phyloP scores from a whole-genome alignment of 192 early-diverging fungal species.

The Coemansia sp. region DNA sequence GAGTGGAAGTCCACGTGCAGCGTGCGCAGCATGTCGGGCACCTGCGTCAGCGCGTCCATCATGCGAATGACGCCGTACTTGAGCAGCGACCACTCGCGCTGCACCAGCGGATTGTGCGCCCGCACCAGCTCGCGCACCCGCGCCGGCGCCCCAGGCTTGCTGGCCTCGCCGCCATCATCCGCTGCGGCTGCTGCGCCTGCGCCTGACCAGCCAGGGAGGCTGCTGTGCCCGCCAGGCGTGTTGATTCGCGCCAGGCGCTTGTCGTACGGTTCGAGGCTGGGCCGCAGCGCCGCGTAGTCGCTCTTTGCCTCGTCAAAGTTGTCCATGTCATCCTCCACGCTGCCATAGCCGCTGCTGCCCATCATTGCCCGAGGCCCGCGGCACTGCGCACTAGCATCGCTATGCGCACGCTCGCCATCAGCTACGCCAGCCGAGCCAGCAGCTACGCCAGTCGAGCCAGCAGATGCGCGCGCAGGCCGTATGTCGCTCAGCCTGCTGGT shows the following conservation, averaged over 20 bases:
- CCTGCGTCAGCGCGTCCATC: conserved; percentile 50
- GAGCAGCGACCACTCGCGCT: conserved; percentile 45
- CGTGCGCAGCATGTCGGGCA: conserved; percentile 52
- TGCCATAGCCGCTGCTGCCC: background rate
- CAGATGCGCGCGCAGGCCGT: background rate
- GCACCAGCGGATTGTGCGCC: conserved; percentile 44
- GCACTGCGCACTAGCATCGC: conserved; percentile 4
- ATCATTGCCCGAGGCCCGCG: background rate
- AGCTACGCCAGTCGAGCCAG: background rate
- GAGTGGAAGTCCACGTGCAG: conserved; percentile 48
- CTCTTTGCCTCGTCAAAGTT: conserved; percentile 11
- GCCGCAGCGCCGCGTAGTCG: conserved; percentile 33
- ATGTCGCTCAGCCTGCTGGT: background rate
- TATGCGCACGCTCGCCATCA: background rate
- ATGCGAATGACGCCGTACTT: conserved; percentile 44
- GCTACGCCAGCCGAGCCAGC: background rate
- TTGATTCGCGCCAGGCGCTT: conserved; percentile 31
- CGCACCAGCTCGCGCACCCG: conserved; percentile 40
- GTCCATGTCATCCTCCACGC: conserved; percentile 11
- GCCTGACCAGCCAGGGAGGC: no score
- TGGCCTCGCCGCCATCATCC: conserved; percentile 2
- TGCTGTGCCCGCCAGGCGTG: conserved; percentile 12
- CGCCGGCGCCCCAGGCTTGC: conserved; percentile 10
- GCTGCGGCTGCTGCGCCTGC: conserved; percentile 10
- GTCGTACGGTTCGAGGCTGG: conserved; percentile 31